Conservation (phyloP, 139 green algal species). For the Parachlorella kessleri region DNA sequence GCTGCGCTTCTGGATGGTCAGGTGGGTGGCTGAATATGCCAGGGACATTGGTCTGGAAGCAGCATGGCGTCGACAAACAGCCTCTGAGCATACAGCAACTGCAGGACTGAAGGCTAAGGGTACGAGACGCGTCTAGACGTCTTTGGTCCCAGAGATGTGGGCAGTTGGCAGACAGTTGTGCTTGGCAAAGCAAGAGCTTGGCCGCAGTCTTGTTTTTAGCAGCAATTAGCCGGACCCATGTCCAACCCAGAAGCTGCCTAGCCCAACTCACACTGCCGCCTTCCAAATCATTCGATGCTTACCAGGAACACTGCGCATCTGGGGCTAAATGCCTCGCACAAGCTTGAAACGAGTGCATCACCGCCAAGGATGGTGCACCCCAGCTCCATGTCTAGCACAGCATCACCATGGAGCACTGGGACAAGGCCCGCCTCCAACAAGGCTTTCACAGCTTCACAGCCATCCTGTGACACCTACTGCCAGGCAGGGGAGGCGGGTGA, state of each 20-base stretch:
- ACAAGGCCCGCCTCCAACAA: conserved; percentile 49
- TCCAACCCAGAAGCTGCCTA: too few species aligned
- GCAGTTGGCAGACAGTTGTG: too few species aligned
- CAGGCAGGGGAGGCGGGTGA: background rate
- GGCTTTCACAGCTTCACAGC: conserved; percentile 1
- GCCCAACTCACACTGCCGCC: too few species aligned
- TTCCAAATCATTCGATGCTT: too few species aligned
- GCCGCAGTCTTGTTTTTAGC: too few species aligned
- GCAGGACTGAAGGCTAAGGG: too few species aligned
- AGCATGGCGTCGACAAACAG: too few species aligned
- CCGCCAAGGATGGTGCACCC: conserved; percentile 64
- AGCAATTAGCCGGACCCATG: too few species aligned
- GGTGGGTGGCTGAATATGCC: conserved; percentile 63
- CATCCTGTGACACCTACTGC: conserved; percentile 20
- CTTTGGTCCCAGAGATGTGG: too few species aligned
- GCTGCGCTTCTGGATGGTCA: conserved; percentile 37
- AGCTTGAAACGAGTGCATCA: conserved; percentile 50
- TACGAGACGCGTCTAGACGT: too few species aligned
- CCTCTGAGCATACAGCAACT: too few species aligned
- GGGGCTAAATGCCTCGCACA: conserved; percentile 46
- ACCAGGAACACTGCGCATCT: conserved; percentile 63
- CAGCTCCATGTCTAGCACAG: conserved; percentile 48
- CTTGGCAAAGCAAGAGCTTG: too few species aligned
- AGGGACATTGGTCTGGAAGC: conserved; percentile 60
- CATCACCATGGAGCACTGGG: conserved; percentile 75